Evolutionary conservation across 768 basidiomycete species (phyloP).

Genomic region (Pulveroboletus sp.): DNA sequence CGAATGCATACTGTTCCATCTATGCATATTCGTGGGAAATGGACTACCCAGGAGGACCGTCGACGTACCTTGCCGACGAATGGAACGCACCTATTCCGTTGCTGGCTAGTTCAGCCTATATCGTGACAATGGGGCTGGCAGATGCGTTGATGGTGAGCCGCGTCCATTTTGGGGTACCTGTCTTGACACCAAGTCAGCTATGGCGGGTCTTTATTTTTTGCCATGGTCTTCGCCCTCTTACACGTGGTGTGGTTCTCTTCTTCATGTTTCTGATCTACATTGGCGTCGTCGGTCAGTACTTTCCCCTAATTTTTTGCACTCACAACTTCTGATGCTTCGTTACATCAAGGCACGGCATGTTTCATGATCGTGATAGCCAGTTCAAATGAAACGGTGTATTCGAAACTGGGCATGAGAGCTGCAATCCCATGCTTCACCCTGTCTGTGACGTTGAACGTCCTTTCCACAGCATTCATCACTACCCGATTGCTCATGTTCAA

Average conservation of each 20-base stretch:
- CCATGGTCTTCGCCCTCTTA: neutral
- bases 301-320: neutral
- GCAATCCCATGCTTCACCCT: neutral
- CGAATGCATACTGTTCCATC: neutral
- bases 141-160: neutral
- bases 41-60: slow-evolving; percentile 2
- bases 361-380: neutral
- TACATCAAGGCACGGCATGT: neutral
- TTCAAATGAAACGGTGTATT: neutral
- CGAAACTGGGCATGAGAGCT: neutral
- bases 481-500: neutral
- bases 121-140: neutral
- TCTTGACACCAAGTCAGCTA: neutral
- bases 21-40: slow-evolving; percentile 1
- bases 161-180: neutral
- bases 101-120: neutral
- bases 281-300: neutral
- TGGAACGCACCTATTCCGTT: neutral
- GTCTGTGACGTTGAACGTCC: neutral
- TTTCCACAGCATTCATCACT: neutral
- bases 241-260: neutral
- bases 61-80: neutral
- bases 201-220: slow-evolving; percentile 1
- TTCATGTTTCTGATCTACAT: neutral
- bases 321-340: neutral